Base-by-base conservation (phyloP, 208 protist genomes). In the Lotmaria passim region DNA sequence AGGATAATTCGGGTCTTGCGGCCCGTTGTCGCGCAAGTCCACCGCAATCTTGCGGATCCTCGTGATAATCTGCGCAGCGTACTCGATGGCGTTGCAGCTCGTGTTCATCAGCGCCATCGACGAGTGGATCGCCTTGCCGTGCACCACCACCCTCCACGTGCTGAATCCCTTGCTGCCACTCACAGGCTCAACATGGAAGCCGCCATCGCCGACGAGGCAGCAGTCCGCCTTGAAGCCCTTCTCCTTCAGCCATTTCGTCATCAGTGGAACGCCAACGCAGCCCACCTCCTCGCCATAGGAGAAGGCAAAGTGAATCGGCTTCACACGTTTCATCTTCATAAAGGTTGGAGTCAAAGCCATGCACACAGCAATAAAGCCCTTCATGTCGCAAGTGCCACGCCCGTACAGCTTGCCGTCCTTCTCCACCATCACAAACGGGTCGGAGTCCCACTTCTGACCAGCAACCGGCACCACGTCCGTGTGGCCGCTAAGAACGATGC, bases 361-460 rank as follows among this genome's bases (percentile, higher is more conserved):
- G 38, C 38, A 59, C 17, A 85, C 65, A 19, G 69, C 69, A 5
- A 85, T 60, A 43, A 82, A 82, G 33, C 66, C 79, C 60, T 82
- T 85, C 79, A 80, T 85, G 65, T 81, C 82, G 46, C 69, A 71
- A n/a, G 73, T 69, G 33, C 82, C 78, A 28, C 78, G 78, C 19
- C 79, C 82, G 69, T 82, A 82, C 52, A 84, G 69, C 65, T 81
- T 81, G 55, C 69, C 71, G 39, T 79, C 71, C 39, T 68, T 66
- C 64, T 83, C 82, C 44, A 71, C 63, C 66, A 79, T 15, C 30
- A 41, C 59, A 36, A 87, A 83, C 19, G 70, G 74, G 64, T 77
- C 78, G 51, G n/a, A n/a, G n/a, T n/a, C n/a, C n/a, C n/a, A n/a
- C n/a, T n/a, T n/a, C n/a, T n/a, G n/a, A n/a, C n/a, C n/a, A n/a